phyloP scores from a whole-genome alignment of 371 early-diverging fungal genomes.

The Mortierella sp. region DNA sequence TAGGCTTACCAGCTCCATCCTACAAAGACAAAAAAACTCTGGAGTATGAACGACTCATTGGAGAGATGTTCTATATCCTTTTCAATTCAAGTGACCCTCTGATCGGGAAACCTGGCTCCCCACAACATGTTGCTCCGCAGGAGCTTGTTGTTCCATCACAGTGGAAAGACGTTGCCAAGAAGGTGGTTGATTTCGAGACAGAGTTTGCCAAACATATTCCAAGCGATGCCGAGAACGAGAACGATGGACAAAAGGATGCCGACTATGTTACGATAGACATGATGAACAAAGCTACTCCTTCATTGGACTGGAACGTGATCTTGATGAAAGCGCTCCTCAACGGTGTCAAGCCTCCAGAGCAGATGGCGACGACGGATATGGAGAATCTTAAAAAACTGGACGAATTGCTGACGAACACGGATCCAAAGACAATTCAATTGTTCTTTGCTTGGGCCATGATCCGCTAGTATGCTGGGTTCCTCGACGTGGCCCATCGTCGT shows the following conservation, averaged over 20 bases:
- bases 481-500: no score
- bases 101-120: no score
- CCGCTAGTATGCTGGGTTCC: constrained; percentile 14
- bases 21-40: no score
- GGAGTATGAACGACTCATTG: no score
- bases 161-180: constrained; percentile 22
- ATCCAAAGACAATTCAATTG: constrained; percentile 48
- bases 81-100: no score
- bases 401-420: constrained; percentile 44
- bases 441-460: constrained; percentile 61
- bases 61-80: no score
- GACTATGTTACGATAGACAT: constrained; percentile 54
- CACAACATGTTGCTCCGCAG: background rate
- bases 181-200: constrained; percentile 28
- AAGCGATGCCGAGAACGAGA: constrained; percentile 15
- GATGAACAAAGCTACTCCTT: constrained; percentile 49
- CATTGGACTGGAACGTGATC: constrained; percentile 59
- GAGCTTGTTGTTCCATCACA: background rate
- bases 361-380: constrained; percentile 54
- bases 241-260: constrained; percentile 42
- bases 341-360: constrained; percentile 34
- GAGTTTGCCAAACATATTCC: constrained; percentile 36
- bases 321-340: constrained; percentile 53
- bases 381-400: constrained; percentile 54
- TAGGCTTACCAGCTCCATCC: no score